Evolutionary conservation across 371 early-diverging fungal genomes (phyloP), one percentile per base, ranked within the genome.

Genomic region (Zychaea mexicana): DNA sequence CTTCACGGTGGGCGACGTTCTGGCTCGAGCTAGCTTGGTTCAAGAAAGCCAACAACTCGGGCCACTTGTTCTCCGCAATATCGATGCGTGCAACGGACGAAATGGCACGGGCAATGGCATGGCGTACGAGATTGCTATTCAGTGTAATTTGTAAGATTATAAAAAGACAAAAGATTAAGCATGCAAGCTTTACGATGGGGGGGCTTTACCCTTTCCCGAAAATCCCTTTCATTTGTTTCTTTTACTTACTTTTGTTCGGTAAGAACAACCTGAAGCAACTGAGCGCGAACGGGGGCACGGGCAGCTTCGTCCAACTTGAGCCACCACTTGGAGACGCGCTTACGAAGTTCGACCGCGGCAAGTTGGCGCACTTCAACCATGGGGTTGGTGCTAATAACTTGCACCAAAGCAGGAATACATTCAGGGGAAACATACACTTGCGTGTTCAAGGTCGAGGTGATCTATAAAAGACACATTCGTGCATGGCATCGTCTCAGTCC

Each of bases 271-370:
- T 88, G 79, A 28, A 93, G 76, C 15, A 95, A 76, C 28, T 80
- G 74, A n/a, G 77, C 78, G 62, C 90, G 89, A 63, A 94, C 85
- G 28, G 74, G 69, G 24, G 73, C 77, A 58, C 87, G 80, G 28
- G 76, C 73, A 9, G 68, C 68, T 22, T 68, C 85, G 49, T 84
- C 88, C 7, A 91, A 39, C 33, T 85, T 78, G 24, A 73, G 70
- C 95, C 95, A 96, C 83, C 81, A 88, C 69, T 81, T 87, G 6
- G 83, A 57, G 28, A 90, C 72, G 59, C 89, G 85, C 72, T 96
- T 96, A 67, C 93, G 85, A 61, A 92, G 86, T 81, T 96, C 96
- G 21, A 96, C 94, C 27, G 95, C 91, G 45, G 95, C 92, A 30
- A 96, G 80, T 72, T 95, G 95, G 49, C 95, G 92, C 21, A 95